phyloP scores from a whole-genome alignment of 2,329 filamentous ascomycete species.

The Fusarium acutatum region DNA sequence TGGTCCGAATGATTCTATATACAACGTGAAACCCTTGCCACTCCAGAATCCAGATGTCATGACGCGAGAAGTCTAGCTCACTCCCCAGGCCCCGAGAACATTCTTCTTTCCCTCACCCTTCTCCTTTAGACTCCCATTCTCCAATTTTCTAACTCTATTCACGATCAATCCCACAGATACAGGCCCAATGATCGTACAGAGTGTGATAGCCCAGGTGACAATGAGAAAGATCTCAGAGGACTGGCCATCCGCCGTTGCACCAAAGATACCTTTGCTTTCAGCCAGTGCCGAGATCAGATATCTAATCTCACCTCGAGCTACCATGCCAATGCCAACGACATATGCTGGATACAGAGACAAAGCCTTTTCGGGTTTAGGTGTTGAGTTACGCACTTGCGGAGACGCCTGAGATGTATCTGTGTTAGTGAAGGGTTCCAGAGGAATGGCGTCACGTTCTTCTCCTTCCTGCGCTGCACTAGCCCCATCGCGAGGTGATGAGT shows the following conservation, averaged over 20 bases:
- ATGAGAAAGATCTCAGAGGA: slow-evolving; percentile 59
- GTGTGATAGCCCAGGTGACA: slow-evolving; percentile 63
- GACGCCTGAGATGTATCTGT: background rate
- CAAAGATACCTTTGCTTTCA: slow-evolving; percentile 59
- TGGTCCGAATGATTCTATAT: too few species aligned
- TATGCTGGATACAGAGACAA: slow-evolving; percentile 72
- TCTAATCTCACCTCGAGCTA: slow-evolving; percentile 81
- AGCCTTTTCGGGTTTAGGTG: slow-evolving; percentile 53
- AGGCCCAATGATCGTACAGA: slow-evolving; percentile 64
- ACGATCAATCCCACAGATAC: slow-evolving; percentile 58
- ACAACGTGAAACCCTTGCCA: background rate
- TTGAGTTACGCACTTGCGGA: background rate
- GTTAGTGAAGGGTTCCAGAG: background rate
- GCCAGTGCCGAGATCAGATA: slow-evolving; percentile 78
- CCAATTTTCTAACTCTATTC: slow-evolving; percentile 48
- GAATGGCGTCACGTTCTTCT: background rate
- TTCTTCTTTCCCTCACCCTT: slow-evolving; percentile 13
- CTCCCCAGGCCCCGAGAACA: slow-evolving; percentile 37
- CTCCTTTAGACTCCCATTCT: slow-evolving; percentile 3
- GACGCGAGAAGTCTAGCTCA: background rate
- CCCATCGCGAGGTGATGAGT: background rate
- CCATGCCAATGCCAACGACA: slow-evolving; percentile 74
- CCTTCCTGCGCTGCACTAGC: background rate
- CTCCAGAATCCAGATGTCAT: accelerated
- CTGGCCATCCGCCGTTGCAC: background rate